phyloP scores from a whole-genome alignment of 805 yeast species.

The Metschnikowia cubensis region DNA sequence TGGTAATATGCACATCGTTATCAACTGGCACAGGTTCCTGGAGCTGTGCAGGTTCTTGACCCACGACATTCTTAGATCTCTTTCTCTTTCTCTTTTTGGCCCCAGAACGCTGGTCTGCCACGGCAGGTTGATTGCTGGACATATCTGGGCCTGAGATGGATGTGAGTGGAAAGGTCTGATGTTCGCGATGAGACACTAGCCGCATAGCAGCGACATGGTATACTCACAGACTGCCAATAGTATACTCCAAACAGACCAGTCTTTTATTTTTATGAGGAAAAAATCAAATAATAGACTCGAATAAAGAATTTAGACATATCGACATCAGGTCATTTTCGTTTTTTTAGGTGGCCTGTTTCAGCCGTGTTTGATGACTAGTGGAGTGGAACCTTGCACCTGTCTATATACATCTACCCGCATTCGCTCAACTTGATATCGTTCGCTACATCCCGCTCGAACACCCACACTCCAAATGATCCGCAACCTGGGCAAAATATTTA shows the following conservation, averaged over 20 bases:
- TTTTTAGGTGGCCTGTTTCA: neutral
- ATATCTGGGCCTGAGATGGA: constrained; percentile 1
- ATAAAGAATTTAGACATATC: too few relatives aligned
- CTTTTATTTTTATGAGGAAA: neutral
- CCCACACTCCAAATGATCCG: neutral
- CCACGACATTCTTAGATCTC: constrained; percentile 18
- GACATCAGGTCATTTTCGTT: too few relatives aligned
- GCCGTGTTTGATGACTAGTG: neutral
- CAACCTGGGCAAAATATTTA: neutral
- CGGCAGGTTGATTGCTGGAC: constrained; percentile 8
- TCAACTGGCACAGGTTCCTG: constrained; percentile 2
- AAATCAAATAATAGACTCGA: too few relatives aligned
- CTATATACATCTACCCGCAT: neutral
- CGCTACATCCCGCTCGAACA: neutral
- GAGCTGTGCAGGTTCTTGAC: constrained; percentile 4
- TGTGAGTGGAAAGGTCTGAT: neutral
- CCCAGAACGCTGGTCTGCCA: constrained; percentile 7
- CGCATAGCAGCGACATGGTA: neutral
- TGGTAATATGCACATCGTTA: constrained; percentile 14
- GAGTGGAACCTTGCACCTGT: neutral
- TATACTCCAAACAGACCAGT: neutral
- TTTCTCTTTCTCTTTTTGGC: constrained; percentile 17
- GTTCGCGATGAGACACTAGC: constrained; percentile 2
- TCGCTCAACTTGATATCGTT: neutral
- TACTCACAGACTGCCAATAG: neutral